Base-by-base conservation (phyloP, 176 grass and related monocot genomes). In the Carex cristatella region DNA sequence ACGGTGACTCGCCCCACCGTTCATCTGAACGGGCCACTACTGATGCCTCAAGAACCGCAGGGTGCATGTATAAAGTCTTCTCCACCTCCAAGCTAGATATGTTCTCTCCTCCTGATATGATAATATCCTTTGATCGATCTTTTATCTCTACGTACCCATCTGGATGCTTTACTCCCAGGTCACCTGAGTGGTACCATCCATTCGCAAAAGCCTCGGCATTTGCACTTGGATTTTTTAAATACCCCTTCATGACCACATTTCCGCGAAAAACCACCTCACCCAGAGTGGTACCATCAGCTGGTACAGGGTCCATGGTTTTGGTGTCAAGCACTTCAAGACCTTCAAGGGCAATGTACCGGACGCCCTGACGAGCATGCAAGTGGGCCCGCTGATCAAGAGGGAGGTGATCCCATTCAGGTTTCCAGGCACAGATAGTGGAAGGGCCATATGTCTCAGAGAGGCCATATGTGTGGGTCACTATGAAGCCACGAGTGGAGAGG, bases 31-130 rank as follows among this genome's bases (percentile, higher is more conserved):
- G 86, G 48, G 96, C 91, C 3, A 95, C 93, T 27, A 99, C 93
- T 10, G 93, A 95, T 0, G 42, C 85, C 79, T 99, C 96, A 0
- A 94, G 88, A 57, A 99, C 83, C 3, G 90, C 96, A 33, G 96
- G 91, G 55, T 99, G 91, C 84, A 63, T 28, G 85, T 89, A 87
- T 80, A 99, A 7, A 32, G 78, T 86, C 79, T 92, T 94, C 88
- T 99, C 96, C 58, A 99, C 96, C 84, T 99, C 96, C 86, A 99
- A 81, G 84, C 91, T 99, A 86, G 90, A 94, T 80, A 99, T 99
- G 83, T 99, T 99, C 87, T 95, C 96, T 10, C 96, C 93, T 7
- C 96, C 96, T 23, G 96, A 99, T 87, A 99, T 95, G 82, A 99
- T 94, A 53, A 99, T 93, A 68, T 99, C 96, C 90, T 99, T 99